Evolutionary conservation across 2,329 filamentous ascomycete genomes (phyloP), one percentile per base, ranked within the genome.

Genomic region (Raffaelea arxii): DNA sequence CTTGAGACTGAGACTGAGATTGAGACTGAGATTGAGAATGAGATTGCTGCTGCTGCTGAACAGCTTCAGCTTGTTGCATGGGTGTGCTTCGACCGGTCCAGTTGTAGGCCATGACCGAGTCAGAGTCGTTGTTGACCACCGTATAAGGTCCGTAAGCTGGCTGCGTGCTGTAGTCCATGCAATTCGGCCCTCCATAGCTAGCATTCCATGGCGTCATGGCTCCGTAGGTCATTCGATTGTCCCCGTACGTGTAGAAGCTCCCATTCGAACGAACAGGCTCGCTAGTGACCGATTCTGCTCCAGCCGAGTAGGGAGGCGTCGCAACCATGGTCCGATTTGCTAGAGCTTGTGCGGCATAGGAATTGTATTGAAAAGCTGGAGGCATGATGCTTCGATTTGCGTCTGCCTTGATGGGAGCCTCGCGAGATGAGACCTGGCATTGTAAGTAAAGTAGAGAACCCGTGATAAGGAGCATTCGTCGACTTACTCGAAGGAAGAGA

Each of bases 401-500:
- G 3, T 65, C 60, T 44, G 58, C 57, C 27, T 59, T 58, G 3
- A 67, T 41, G 1, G 57, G 61, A 6, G 64, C 59, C 53, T 68
- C 66, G 41, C 58, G 59, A 1, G 65, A 67, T 16, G 60, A 59
- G 4, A 67, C 65, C 65, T 68, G 52, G n/a, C 21, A n/a, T 10
- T 27, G 4, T 22, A 6, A n/a, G 10, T 3, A 4, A 35, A 36
- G 32, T 36, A 12, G 19, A 30, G 27, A 9, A 9, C 16, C 27
- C 27, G n/a, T n/a, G n/a, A n/a, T 16, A 30, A 30, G 37, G 19
- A 18, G 19, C 9, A 22, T 12, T 21, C 38, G 48, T 37, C 46
- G 21, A 57, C 65, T 59, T 72, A 94, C 91, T 64, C 91, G 77
- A 52, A 94, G 70, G 59, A 94, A 96, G 48, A 82, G 77, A 61